Evolutionary conservation across 257 asterid species (phyloP).

Genomic region (Salvia miltiorrhiza): DNA sequence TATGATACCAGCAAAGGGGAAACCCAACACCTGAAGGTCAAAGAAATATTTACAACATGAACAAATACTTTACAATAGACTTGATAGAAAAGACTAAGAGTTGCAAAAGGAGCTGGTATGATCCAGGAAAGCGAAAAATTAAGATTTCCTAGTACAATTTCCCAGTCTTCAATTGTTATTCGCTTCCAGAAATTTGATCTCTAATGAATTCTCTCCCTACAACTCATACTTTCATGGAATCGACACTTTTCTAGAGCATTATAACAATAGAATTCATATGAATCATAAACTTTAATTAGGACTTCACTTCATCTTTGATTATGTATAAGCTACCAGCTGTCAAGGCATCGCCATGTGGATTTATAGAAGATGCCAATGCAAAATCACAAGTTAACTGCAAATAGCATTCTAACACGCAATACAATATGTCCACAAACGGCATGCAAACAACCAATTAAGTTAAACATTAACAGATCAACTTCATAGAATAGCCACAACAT

Average conservation of each 20-base stretch:
- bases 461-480: neutral
- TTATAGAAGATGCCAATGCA: neutral
- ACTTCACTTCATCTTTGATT: neutral
- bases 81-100: neutral
- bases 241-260: neutral
- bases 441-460: neutral
- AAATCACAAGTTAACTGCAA: neutral
- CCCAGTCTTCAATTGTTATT: neutral
- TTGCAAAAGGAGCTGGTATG: neutral
- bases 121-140: neutral
- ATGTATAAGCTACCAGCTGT: neutral
- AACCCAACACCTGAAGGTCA: neutral
- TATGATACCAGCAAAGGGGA: neutral
- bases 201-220: neutral
- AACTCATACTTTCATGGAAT: neutral
- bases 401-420: neutral
- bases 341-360: neutral
- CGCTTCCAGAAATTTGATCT: neutral
- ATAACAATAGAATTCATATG: neutral
- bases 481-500: neutral
- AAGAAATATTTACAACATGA: no score
- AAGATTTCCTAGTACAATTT: neutral
- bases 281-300: neutral
- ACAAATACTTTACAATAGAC: neutral
- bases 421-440: neutral